Conservation (phyloP, 2,329 filamentous ascomycete species). For the Xylariaceae sp. region DNA sequence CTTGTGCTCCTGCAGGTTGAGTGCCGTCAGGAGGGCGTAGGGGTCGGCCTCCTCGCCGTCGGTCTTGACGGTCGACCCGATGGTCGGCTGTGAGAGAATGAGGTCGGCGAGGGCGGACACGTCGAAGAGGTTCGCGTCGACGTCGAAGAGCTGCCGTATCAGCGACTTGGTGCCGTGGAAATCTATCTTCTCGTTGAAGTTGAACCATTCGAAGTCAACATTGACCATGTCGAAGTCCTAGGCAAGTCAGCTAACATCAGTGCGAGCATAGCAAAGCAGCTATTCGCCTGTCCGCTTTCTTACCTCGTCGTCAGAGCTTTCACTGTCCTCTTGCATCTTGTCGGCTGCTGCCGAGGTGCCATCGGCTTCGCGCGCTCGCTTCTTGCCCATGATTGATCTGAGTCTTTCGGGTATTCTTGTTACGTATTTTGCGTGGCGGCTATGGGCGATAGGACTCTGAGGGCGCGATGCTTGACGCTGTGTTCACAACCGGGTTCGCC, state of each 20-base stretch:
- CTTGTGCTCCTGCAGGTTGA: constrained; percentile 75
- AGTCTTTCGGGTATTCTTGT: constrained; percentile 4
- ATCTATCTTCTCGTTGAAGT: constrained; percentile 80
- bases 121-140: constrained; percentile 78
- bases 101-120: constrained; percentile 80
- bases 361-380: constrained; percentile 40
- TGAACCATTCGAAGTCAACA: constrained; percentile 98
- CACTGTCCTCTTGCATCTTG: constrained; percentile 40
- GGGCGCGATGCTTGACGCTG: too few species aligned
- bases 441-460: neutral
- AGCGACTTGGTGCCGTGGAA: constrained; percentile 92
- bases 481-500: too few species aligned
- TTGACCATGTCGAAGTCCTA: constrained; percentile 88
- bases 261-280: constrained; percentile 3
- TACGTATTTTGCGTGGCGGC: neutral
- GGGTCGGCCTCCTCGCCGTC: constrained; percentile 89
- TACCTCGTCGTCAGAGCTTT: constrained; percentile 45
- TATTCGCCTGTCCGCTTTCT: constrained; percentile 6
- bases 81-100: constrained; percentile 75
- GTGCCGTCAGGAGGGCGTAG: constrained; percentile 82
- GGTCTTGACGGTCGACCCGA: constrained; percentile 95
- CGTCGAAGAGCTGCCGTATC: constrained; percentile 84
- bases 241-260: constrained; percentile 6
- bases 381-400: constrained; percentile 49
- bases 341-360: constrained; percentile 37